These are phyloP conservation scores for Allium sativum DNA, from an alignment of 106 monocot genomes.

Conservation along the genomic window DNA sequence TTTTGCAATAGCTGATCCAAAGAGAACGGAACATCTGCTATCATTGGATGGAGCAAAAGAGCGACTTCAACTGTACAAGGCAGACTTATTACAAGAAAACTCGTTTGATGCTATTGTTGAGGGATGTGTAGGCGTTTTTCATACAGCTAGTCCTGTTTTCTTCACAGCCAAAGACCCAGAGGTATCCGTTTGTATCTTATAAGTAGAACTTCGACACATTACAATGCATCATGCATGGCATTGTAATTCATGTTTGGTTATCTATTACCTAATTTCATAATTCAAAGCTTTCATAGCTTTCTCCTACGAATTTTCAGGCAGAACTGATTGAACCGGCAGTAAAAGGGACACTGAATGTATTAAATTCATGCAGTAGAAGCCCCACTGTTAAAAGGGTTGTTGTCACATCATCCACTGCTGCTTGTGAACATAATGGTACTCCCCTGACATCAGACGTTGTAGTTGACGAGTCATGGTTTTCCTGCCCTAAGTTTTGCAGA, in stretches of 20 bases:
- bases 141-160: constrained; percentile 33
- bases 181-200: too few relatives aligned
- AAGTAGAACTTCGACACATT: too few relatives aligned
- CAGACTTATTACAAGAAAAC: constrained; percentile 34
- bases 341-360: constrained; percentile 58
- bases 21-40: constrained; percentile 32
- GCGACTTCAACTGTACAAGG: constrained; percentile 31
- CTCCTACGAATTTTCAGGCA: constrained; percentile 12
- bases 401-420: constrained; percentile 43
- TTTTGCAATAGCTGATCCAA: constrained; percentile 25
- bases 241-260: too few relatives aligned
- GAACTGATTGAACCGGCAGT: constrained; percentile 65
- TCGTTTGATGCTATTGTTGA: constrained; percentile 32
- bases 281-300: neutral
- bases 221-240: too few relatives aligned
- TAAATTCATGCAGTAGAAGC: constrained; percentile 70
- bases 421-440: too few relatives aligned
- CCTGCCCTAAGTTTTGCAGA: too few relatives aligned
- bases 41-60: constrained; percentile 30
- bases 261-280: neutral
- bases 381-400: constrained; percentile 35
- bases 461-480: too few relatives aligned
- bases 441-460: too few relatives aligned
- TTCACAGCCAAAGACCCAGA: neutral
- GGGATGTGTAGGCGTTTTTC: constrained; percentile 43